Conservation (phyloP, 2,329 filamentous ascomycete species). For the Exophiala xenobiotica region DNA sequence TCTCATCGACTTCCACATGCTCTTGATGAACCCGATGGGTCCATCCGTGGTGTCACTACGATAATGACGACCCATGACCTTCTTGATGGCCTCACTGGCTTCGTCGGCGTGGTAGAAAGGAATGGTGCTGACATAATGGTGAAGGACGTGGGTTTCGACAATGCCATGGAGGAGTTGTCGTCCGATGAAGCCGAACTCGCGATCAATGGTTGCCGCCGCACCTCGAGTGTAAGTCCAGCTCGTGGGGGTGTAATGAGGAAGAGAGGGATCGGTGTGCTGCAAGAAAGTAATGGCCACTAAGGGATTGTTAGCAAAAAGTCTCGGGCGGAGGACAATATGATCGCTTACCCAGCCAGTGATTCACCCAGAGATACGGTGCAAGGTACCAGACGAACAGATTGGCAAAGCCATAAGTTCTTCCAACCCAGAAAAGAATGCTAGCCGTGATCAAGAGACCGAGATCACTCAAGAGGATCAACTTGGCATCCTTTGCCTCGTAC, state of each 20-base stretch:
- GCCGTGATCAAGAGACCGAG: slow-evolving; percentile 69
- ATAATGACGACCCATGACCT: slow-evolving; percentile 94
- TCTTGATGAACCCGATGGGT: slow-evolving; percentile 75
- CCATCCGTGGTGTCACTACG: slow-evolving; percentile 77
- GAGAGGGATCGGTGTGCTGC: slow-evolving; percentile 91
- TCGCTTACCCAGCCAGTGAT: slow-evolving; percentile 95
- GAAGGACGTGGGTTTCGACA: slow-evolving; percentile 94
- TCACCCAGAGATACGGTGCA: slow-evolving; percentile 93
- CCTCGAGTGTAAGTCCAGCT: slow-evolving; percentile 93
- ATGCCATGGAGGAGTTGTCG: slow-evolving; percentile 90
- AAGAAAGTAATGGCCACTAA: slow-evolving; percentile 93
- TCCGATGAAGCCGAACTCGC: slow-evolving; percentile 94
- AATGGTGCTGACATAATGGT: slow-evolving; percentile 95
- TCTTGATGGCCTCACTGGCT: slow-evolving; percentile 89
- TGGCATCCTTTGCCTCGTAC: slow-evolving; percentile 87
- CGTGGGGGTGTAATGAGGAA: slow-evolving; percentile 84
- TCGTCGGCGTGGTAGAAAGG: slow-evolving; percentile 97
- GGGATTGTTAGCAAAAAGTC: not conserved
- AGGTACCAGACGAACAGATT: slow-evolving; percentile 96
- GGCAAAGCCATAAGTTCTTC: slow-evolving; percentile 74
- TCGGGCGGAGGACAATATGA: not conserved
- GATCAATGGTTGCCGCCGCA: slow-evolving; percentile 92
- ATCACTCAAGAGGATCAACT: slow-evolving; percentile 83
- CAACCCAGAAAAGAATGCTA: slow-evolving; percentile 65
- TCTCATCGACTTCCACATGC: slow-evolving; percentile 76